phyloP scores from a whole-genome alignment of 306 rosid genomes.

The Mucuna pruriens region DNA sequence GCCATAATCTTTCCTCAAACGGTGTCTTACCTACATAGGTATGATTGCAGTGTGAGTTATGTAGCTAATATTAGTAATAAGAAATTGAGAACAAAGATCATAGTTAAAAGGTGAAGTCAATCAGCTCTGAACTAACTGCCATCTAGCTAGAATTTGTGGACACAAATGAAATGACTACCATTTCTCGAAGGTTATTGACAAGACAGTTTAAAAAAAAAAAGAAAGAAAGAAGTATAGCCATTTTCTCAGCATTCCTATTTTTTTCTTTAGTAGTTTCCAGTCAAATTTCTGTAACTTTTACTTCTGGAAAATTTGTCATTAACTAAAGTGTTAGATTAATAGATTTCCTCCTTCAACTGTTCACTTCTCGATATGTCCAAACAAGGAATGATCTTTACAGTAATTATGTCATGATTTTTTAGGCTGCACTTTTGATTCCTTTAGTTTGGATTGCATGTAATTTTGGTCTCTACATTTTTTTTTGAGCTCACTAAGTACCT shows the following conservation, averaged over 20 bases:
- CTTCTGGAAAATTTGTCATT: background rate
- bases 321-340: background rate
- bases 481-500: too few species aligned
- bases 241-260: background rate
- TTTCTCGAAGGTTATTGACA: background rate
- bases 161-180: background rate
- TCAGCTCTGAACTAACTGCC: background rate
- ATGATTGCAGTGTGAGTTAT: constrained; percentile 25
- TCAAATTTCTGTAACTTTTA: constrained; percentile 1
- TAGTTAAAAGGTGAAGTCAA: background rate
- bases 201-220: background rate
- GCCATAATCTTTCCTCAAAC: constrained; percentile 79
- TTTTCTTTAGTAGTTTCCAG: background rate
- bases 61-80: constrained; percentile 16
- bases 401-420: background rate
- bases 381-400: background rate
- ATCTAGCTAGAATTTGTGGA: constrained; percentile 22
- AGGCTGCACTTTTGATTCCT: too few species aligned
- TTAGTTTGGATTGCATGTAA: too few species aligned
- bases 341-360: background rate
- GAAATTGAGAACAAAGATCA: constrained; percentile 27
- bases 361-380: background rate
- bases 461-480: too few species aligned
- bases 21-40: constrained; percentile 75
- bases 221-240: background rate